Evolutionary conservation across 495 filamentous ascomycete species (phyloP).

Genomic region (Astrothelium subdiscretum): DNA sequence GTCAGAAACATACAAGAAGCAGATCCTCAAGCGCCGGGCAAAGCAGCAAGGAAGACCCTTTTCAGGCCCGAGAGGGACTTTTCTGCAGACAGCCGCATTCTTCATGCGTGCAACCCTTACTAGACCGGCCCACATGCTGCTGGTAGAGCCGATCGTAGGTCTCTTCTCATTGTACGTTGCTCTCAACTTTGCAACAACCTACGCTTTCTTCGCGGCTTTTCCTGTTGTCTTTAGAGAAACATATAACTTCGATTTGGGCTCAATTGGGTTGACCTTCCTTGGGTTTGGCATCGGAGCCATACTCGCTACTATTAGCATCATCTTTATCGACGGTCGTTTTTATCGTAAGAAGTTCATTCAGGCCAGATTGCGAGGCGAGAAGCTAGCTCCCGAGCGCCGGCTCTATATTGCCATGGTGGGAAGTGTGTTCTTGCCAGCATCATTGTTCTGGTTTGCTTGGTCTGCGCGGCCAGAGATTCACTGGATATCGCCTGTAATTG

Average conservation of each 20-base stretch:
- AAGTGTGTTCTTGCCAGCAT: constrained; percentile 6
- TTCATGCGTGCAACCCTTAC: constrained; percentile 5
- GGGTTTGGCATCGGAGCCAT: constrained; percentile 2
- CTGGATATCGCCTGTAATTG: constrained; percentile 19
- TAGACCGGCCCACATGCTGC: constrained; percentile 21
- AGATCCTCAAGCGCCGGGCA: constrained; percentile 28
- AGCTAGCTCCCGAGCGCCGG: constrained; percentile 15
- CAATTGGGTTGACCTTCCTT: constrained; percentile 4
- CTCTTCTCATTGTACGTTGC: constrained; percentile 20
- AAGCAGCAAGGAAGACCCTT: constrained; percentile 13
- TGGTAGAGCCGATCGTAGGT: constrained; percentile 31
- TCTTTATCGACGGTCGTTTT: not conserved
- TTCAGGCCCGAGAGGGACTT: not conserved
- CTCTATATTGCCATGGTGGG: constrained; percentile 19
- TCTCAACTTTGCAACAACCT: constrained; percentile 28
- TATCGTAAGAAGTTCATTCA: not conserved
- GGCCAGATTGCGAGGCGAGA: constrained; percentile 4
- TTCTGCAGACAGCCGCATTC: not conserved
- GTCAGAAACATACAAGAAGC: constrained; percentile 31
- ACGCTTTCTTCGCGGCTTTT: constrained; percentile 31
- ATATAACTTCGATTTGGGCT: not conserved
- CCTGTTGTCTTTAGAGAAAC: constrained; percentile 12
- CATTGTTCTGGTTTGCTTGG: constrained; percentile 26
- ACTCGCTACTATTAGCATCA: not conserved
- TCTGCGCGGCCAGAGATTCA: constrained; percentile 19